Percentiles rank a stretch among this genome's conserved stretches.
Conservation (phyloP, 2,329 filamentous ascomycete genomes). For the Apiospora marii region DNA sequence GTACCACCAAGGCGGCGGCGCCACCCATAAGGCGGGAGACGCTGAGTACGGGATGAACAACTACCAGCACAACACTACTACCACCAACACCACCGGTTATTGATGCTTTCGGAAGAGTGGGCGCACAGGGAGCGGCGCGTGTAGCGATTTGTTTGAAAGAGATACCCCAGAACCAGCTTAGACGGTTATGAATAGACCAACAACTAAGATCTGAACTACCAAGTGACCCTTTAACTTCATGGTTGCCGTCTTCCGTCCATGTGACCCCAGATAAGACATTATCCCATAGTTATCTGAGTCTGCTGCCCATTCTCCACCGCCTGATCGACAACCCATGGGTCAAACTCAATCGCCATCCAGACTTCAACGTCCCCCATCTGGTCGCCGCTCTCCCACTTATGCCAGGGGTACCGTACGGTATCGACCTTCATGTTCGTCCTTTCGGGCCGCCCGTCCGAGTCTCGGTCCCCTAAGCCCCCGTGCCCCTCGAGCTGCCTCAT, state of each 20-base stretch:
- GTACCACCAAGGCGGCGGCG: background rate
- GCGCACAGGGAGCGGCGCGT: background rate
- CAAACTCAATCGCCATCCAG: conserved; percentile 23
- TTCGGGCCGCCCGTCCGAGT: background rate
- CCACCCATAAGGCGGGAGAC: background rate
- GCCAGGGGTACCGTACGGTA: background rate
- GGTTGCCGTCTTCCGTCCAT: background rate
- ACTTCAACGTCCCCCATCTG: background rate
- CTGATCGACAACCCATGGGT: conserved; percentile 8
- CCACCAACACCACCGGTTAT: background rate
- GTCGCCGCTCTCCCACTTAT: conserved; percentile 20
- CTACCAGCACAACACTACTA: background rate
- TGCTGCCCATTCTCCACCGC: background rate
- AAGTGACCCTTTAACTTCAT: background rate
- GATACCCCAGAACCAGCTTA: background rate
- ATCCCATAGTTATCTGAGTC: background rate
- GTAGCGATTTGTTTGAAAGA: background rate
- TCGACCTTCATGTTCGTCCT: background rate
- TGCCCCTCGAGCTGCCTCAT: background rate
- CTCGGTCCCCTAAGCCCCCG: background rate
- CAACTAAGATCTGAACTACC: background rate
- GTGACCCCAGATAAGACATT: background rate
- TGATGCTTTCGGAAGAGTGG: background rate
- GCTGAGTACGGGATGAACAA: background rate
- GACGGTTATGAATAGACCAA: background rate